Evolutionary conservation across 805 yeast species (phyloP), one percentile per base, ranked within the genome.

Genomic region (Myxozyma udenii): DNA sequence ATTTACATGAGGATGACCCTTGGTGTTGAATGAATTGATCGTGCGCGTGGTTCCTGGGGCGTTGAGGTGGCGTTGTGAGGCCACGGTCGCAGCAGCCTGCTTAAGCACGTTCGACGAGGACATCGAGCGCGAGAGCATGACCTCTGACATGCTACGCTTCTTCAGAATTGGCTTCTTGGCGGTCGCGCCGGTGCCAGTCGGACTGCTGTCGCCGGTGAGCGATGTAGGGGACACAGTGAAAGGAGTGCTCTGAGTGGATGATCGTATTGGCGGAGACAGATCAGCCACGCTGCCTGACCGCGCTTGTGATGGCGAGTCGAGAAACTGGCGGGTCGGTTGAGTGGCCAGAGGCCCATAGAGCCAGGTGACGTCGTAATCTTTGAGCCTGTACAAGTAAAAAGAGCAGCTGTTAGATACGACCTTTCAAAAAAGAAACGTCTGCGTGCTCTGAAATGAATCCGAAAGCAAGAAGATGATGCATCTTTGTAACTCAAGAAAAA

Each of bases 281-380:
- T 28, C 39, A 21, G 32, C 50, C n/a, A 46, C 49, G 41, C 40
- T 43, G 47, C 39, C 41, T 16, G 40, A 24, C 25, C 51, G 46
- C 19, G 28, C 37, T 16, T 44, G 32, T 18, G 22, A 7, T 38
- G 16, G 12, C n/a, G 50, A 38, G n/a, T 41, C 48, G 4, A 43
- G 46, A 37, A 53, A 55, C 18, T 38, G 36, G 11, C 48, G 44
- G 22, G 53, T 36, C 5, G 51, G 49, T 46, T 46, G 57, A 14
- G 55, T 56, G 19, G 46, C 45, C 11, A 81, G 73, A 0, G 99
- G 99, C 1, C 99, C 99, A 70, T 91, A 93, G 12, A 93, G 77
- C 98, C 98, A 93, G 1, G 97, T 89, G 9, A 93, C 96, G 68
- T 93, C 99, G 52, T 85, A 84, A 63, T 93, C 99, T 70, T 95